Evolutionary conservation across 352 stramenopile species (phyloP).

Genomic region (Phytophthora brassicae): DNA sequence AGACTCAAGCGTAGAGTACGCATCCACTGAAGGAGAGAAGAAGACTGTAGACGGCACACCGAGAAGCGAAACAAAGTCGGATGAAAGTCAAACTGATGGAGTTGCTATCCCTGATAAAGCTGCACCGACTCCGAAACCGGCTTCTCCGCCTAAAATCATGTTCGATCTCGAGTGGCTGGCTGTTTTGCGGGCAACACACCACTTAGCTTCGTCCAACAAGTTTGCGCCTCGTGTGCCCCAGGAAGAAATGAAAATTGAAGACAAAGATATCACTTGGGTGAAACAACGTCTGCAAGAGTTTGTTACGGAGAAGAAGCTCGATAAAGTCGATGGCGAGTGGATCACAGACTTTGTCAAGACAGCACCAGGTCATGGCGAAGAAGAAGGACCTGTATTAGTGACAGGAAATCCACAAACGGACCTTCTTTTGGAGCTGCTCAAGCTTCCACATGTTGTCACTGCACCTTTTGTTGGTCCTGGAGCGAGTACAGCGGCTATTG

Average conservation of each 20-base stretch:
- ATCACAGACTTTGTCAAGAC: conserved; percentile 82
- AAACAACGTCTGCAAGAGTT: conserved; percentile 50
- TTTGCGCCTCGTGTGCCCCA: conserved; percentile 69
- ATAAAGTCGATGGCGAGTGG: conserved; percentile 62
- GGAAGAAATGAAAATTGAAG: conserved; percentile 75
- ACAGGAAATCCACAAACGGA: conserved; percentile 96
- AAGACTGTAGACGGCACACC: neutral
- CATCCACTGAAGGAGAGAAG: conserved; percentile 4
- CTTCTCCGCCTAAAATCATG: conserved; percentile 64
- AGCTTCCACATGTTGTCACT: conserved; percentile 94
- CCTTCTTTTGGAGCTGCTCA: conserved; percentile 89
- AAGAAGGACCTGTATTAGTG: conserved; percentile 28
- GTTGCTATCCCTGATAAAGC: conserved; percentile 1
- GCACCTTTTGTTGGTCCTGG: conserved; percentile 70
- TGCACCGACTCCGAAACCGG: neutral
- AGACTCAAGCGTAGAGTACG: neutral
- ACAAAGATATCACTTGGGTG: conserved; percentile 81
- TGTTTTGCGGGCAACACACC: conserved; percentile 92
- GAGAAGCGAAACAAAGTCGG: neutral
- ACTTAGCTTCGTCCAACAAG: conserved; percentile 72
- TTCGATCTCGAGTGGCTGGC: conserved; percentile 96
- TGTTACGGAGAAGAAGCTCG: conserved; percentile 49
- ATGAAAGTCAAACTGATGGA: neutral
- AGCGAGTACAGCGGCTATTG: conserved; percentile 13
- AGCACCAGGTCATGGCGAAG: conserved; percentile 58